Evolutionary conservation across 345 rosid species (phyloP).

Genomic region (Pistacia atlantica): DNA sequence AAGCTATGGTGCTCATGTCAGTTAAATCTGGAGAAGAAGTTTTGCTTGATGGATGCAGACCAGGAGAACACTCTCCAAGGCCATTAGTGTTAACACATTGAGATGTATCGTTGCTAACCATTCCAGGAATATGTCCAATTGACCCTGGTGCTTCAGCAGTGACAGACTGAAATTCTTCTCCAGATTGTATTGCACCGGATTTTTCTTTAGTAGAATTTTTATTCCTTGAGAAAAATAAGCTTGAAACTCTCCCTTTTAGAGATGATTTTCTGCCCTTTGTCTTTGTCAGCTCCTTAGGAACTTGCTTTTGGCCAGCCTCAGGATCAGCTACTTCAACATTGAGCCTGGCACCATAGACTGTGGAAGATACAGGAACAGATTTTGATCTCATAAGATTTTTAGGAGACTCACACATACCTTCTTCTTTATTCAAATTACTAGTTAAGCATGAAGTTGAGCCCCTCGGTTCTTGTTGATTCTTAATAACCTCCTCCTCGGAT

Average conservation of each 20-base stretch:
- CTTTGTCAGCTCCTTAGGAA: slow-evolving; percentile 51
- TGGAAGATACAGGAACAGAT: slow-evolving; percentile 73
- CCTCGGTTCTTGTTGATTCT: slow-evolving; percentile 44
- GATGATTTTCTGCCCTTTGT: slow-evolving; percentile 64
- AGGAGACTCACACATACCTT: slow-evolving; percentile 41
- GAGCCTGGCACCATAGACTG: slow-evolving; percentile 43
- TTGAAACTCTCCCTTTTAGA: slow-evolving; percentile 70
- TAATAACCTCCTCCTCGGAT: slow-evolving; percentile 41
- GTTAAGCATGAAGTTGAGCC: slow-evolving; percentile 55
- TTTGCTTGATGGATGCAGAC: slow-evolving; percentile 28
- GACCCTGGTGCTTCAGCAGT: slow-evolving; percentile 37
- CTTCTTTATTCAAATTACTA: slow-evolving; percentile 47
- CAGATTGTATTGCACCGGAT: slow-evolving; percentile 33
- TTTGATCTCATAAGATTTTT: slow-evolving; percentile 69
- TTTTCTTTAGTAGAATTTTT: slow-evolving; percentile 69
- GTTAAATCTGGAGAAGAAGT: slow-evolving; percentile 25
- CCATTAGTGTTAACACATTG: slow-evolving; percentile 30
- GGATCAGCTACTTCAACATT: slow-evolving; percentile 47
- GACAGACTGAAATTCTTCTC: slow-evolving; percentile 37
- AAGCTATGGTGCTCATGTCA: slow-evolving; percentile 25
- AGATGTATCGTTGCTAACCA: slow-evolving; percentile 26
- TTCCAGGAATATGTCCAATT: slow-evolving; percentile 35
- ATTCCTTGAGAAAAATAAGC: slow-evolving; percentile 73
- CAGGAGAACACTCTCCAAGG: slow-evolving; percentile 46
- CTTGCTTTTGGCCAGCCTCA: slow-evolving; percentile 39